Evolutionary conservation across 2,329 filamentous ascomycete genomes (phyloP), one percentile per base, ranked within the genome.

Genomic region (Penicillium freii): DNA sequence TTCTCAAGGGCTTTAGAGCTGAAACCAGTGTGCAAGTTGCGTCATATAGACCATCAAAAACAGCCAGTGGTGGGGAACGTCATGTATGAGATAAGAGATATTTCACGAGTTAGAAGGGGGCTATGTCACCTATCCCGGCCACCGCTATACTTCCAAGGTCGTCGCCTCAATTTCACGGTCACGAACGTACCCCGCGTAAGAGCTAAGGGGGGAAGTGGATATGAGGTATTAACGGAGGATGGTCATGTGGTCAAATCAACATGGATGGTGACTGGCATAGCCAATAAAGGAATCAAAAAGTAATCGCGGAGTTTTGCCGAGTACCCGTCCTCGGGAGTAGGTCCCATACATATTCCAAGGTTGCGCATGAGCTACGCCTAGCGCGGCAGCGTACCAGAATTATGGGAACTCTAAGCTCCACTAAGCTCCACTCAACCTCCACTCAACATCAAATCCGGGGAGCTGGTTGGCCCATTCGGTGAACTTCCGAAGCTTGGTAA

Each of bases 401-500:
- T 21, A 5, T 2, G 13, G 15, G 8, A 39, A 33, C 27, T 7
- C 7, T 27, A 34, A 40, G 27, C 5, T 34, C 51, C 44, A 54
- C 44, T 27, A 23, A 23, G 1, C 23, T 23, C 23, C 23, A 23
- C 23, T 23, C 23, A 23, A 23, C 23, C 23, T 23, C 23, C 44
- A 54, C 44, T 27, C 9, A 2, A 0, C 0, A 3, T 19, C 3
- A 1, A 23, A 34, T 42, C 2, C 4, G 4, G 2, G 15, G 13
- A n/a, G 9, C 6, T 4, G 44, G 10, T 54, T 54, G 51, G 51
- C 2, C 2, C 3, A 2, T 27, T 36, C 44, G 36, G 44, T 17
- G 36, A 34, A 27, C 19, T 5, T 34, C 44, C 51, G 36, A 54
- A 49, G 51, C 51, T 54, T 54, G 51, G 51, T 49, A 54, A 42